Evolutionary conservation across 495 filamentous ascomycete species (phyloP).

Genomic region (Neurospora africana): DNA sequence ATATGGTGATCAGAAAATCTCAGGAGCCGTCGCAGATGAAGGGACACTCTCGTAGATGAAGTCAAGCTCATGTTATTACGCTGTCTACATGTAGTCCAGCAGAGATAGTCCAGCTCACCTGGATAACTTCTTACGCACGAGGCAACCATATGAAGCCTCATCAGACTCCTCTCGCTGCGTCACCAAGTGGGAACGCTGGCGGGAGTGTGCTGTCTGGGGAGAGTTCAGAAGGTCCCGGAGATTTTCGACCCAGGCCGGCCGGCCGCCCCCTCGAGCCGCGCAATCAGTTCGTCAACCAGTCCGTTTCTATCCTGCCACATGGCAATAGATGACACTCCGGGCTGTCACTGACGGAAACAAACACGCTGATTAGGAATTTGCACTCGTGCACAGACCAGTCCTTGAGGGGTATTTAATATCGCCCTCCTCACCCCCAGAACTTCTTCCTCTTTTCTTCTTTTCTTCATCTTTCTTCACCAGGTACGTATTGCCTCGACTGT

Average conservation of each 20-base stretch:
- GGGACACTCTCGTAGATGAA: background rate
- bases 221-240: background rate
- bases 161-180: background rate
- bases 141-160: background rate
- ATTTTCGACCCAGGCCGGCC: background rate
- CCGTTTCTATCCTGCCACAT: background rate
- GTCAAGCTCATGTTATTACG: background rate
- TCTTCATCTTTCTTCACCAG: background rate
- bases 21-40: background rate
- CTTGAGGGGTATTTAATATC: background rate
- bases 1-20: background rate
- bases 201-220: background rate
- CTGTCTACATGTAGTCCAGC: background rate
- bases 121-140: background rate
- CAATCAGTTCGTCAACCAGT: background rate
- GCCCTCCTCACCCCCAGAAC: background rate
- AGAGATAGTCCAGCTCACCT: background rate
- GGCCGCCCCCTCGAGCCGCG: background rate
- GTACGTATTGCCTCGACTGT: background rate
- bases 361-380: background rate
- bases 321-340: background rate
- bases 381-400: constrained; percentile 6
- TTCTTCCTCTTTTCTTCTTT: background rate
- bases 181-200: background rate
- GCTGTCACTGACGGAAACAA: background rate